Base-by-base conservation (phyloP, 192 early-diverging fungal genomes). In the Coemansia sp. region DNA sequence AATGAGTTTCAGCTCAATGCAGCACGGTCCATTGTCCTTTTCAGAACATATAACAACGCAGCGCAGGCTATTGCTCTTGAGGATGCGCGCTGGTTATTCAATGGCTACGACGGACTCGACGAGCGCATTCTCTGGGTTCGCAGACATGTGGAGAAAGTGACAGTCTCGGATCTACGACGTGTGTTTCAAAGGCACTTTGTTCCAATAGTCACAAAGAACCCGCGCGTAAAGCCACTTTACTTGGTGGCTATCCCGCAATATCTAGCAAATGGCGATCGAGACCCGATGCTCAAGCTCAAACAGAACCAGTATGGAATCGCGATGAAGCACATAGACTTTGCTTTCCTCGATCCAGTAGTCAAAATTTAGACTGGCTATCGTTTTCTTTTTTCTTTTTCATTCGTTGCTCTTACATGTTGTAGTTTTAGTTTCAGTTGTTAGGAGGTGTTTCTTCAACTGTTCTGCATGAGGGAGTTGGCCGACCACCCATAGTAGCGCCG, bases 1-100 rank as follows among this genome's bases (percentile, higher is more conserved):
- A 58, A 76, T 37, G 79, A 76, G 57, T 73, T 82, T 41, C 71
- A 82, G 68, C 71, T 82, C 42, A 65, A 70, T 15, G 67, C 75
- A 9, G 79, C 79, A 2, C 63, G 69, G 43, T 82, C 79, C 1
- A 74, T 73, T 16, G 67, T 47, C 21, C 50, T 68, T 5, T 62
- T 82, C 32, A 61, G 71, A 43, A 19, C 52, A 18, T 77, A 82
- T 57, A 68, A 54, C 11, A 58, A 58, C 1, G 16, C 73, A 38
- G 18, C 67, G 1, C 67, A 74, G 41, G 56, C 65, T 9, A 7
- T 82, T 18, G 68, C 65, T 32, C 44, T 63, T 10, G 79, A 82
- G 32, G 79, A 82, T 40, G 74, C 79, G 6, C 50, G 12, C 23
- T 39, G 62, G 38, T 18, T 74, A 16, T 71, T 82, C 62, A 45